These are phyloP conservation scores for Fusarium sp. DNA, from an alignment of 2,329 filamentous ascomycete species.

Conservation along the genomic window DNA sequence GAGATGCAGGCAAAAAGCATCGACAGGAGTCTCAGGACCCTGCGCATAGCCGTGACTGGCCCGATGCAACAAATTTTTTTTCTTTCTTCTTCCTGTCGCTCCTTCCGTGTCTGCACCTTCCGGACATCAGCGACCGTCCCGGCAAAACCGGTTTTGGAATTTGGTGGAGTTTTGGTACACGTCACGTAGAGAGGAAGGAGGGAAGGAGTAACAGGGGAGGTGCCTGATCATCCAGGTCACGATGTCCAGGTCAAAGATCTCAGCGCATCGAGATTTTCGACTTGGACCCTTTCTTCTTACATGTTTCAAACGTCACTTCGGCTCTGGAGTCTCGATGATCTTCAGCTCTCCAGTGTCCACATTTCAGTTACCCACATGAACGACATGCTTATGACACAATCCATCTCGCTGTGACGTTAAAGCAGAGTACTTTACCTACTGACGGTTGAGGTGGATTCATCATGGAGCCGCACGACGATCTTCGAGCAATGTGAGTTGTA, in stretches of 20 bases:
- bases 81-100: not conserved
- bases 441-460: constrained; percentile 29
- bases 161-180: constrained; percentile 29
- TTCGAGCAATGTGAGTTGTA: constrained; percentile 32
- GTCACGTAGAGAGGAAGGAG: constrained; percentile 26
- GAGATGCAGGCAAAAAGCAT: constrained; percentile 12
- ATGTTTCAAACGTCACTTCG: constrained; percentile 32
- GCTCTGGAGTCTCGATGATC: constrained; percentile 17
- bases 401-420: constrained; percentile 31
- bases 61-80: not conserved
- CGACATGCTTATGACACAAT: constrained; percentile 30
- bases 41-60: constrained; percentile 10
- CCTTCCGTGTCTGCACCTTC: constrained; percentile 10
- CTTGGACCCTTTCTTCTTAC: constrained; percentile 15
- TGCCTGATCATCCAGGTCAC: constrained; percentile 25
- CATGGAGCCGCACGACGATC: constrained; percentile 32
- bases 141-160: constrained; percentile 31
- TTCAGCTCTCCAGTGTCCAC: constrained; percentile 22
- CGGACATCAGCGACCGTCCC: constrained; percentile 21
- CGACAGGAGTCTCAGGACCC: constrained; percentile 4
- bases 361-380: constrained; percentile 33
- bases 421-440: constrained; percentile 18
- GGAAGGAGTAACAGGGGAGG: constrained; percentile 20
- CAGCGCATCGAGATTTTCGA: constrained; percentile 36
- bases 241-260: constrained; percentile 18